Percentiles rank a stretch among this genome's conserved stretches.
These are phyloP conservation scores for Cinnamomum micranthum DNA, from an alignment of 164 flowering plant species.

Conservation along the genomic window DNA sequence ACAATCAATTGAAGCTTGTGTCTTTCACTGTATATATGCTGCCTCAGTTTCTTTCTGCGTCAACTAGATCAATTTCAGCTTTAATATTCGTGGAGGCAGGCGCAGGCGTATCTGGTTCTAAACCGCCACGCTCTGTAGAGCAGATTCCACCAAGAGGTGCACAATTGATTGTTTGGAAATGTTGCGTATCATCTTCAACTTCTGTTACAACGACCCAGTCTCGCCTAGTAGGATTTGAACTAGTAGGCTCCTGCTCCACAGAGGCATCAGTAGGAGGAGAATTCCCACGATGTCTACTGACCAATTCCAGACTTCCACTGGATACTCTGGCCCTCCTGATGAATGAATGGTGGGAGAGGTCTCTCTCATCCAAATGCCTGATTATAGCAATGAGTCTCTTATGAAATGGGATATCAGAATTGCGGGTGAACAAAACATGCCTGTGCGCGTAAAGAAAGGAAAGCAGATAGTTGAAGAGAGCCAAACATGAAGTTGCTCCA, in stretches of 20 bases:
- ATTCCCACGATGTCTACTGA: neutral
- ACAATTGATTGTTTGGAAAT: neutral
- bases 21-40: too few relatives aligned
- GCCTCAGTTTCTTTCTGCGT: too few relatives aligned
- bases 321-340: neutral
- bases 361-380: conserved; percentile 14
- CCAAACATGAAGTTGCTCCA: conserved; percentile 23
- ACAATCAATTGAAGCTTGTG: too few relatives aligned
- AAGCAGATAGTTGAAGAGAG: conserved; percentile 17
- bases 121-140: neutral
- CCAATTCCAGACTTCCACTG: neutral
- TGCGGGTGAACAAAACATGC: neutral
- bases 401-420: conserved; percentile 11
- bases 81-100: neutral
- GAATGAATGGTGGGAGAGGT: conserved; percentile 19
- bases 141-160: neutral
- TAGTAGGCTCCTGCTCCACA: neutral
- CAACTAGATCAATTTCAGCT: neutral
- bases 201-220: neutral
- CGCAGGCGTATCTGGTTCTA: too few relatives aligned
- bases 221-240: neutral
- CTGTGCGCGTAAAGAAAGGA: conserved; percentile 19
- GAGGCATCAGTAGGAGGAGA: neutral
- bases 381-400: conserved; percentile 5
- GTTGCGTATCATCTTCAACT: neutral